These are phyloP conservation scores for Byssochlamys sp. DNA, from an alignment of 2,329 filamentous ascomycete genomes.

Conservation along the genomic window DNA sequence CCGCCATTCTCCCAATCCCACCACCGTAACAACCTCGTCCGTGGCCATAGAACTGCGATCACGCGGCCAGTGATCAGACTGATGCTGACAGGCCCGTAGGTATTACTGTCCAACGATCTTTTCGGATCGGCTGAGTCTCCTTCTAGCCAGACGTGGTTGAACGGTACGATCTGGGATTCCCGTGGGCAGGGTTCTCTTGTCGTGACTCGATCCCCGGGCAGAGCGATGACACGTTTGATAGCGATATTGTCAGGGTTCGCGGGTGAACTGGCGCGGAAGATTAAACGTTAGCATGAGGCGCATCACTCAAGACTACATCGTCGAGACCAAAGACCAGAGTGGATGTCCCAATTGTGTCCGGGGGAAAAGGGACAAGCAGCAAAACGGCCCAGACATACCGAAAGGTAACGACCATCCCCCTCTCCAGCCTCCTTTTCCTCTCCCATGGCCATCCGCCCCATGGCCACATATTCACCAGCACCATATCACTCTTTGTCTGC, in stretches of 20 bases:
- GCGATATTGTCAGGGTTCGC: conserved; percentile 57
- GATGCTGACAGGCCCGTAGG: conserved; percentile 73
- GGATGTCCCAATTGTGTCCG: not conserved
- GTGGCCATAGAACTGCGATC: conserved; percentile 61
- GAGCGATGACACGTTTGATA: conserved; percentile 73
- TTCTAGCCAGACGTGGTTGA: conserved; percentile 88
- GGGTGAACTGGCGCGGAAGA: conserved; percentile 51
- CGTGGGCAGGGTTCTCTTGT: conserved; percentile 54
- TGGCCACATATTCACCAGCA: conserved; percentile 34
- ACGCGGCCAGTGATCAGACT: conserved; percentile 67
- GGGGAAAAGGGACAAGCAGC: not conserved
- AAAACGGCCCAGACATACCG: conserved; percentile 13
- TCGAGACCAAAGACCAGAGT: not conserved
- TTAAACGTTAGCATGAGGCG: not conserved
- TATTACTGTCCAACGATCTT: conserved; percentile 72
- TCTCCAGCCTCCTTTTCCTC: conserved; percentile 47
- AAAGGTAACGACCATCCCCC: conserved; percentile 68
- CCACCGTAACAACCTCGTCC: conserved; percentile 27
- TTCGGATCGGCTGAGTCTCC: conserved; percentile 64
- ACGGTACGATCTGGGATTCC: conserved; percentile 53
- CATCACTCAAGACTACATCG: not conserved
- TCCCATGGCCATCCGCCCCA: conserved; percentile 37
- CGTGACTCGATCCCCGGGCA: conserved; percentile 68
- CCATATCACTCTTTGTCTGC: conserved; percentile 30
- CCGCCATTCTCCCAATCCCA: conserved; percentile 27